Percentiles rank a stretch among this genome's conserved stretches.
Evolutionary conservation across 1,284 basidiomycete genomes (phyloP).

Genomic region (Leucoagaricus sp.): DNA sequence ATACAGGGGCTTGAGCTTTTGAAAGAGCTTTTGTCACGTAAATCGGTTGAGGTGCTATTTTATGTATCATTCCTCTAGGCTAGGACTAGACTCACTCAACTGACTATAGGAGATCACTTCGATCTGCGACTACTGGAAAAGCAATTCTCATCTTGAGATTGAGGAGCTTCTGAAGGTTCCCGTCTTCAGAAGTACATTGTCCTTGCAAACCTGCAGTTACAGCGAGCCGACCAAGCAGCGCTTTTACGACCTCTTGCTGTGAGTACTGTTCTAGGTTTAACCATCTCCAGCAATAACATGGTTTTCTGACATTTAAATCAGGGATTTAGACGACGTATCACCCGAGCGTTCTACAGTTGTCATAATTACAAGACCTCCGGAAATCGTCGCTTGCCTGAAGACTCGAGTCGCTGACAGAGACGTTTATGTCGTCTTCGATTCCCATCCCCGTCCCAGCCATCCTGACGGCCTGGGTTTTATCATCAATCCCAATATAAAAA

Average conservation of each 20-base stretch:
- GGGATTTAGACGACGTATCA: conserved; percentile 28
- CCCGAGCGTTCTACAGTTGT: conserved; percentile 32
- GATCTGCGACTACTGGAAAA: conserved; percentile 56
- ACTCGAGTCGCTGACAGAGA: conserved; percentile 33
- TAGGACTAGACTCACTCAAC: background rate
- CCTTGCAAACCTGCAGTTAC: conserved; percentile 38
- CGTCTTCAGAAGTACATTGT: conserved; percentile 42
- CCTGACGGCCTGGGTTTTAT: conserved; percentile 58
- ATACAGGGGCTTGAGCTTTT: conserved; percentile 35
- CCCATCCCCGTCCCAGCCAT: conserved; percentile 61
- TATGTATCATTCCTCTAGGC: background rate
- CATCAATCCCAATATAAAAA: conserved; percentile 43
- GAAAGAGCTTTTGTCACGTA: conserved; percentile 34
- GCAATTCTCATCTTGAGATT: conserved; percentile 54
- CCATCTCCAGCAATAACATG: background rate
- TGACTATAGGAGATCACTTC: conserved; percentile 47
- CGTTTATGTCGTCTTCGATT: conserved; percentile 63
- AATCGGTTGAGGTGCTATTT: conserved; percentile 40
- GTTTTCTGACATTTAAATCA: conserved; percentile 21
- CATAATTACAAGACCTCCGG: conserved; percentile 69
- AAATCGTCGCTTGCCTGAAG: conserved; percentile 60
- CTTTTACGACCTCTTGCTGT: conserved; percentile 51
- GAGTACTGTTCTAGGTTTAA: conserved; percentile 16
- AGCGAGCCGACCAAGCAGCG: conserved; percentile 36
- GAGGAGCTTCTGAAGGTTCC: conserved; percentile 48